Base-by-base conservation (phyloP, 2,329 filamentous ascomycete species). In the Juglanconis sp. region DNA sequence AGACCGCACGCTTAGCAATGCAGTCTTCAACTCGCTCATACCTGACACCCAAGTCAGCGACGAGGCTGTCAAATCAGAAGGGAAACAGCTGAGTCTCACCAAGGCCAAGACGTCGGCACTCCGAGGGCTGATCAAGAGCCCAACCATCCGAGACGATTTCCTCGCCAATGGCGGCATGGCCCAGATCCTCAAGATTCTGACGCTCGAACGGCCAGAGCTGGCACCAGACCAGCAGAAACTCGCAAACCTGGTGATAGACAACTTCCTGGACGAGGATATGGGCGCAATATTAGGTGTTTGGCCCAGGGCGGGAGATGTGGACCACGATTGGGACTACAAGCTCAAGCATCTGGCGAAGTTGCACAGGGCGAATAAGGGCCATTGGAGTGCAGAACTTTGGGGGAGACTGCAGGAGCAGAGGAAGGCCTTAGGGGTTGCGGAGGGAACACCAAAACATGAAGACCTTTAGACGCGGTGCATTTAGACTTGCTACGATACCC, bases 181-280 rank as follows among this genome's bases (percentile, higher is more conserved):
- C 32, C 75, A 78, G 36, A 73, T 87, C 6, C 75, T 87, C 13
- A 76, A 79, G 48, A 77, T 86, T 6, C 77, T 88, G 40, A 67
- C 77, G 3, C 76, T 74, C 8, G 72, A 78, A 31, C 77, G 74
- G n/a, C 71, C 74, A 4, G 75, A 77, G 32, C 84, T 85, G 76
- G 78, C 78, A 13, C 68, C 73, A 1, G 79, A 82, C 5, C 78
- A 82, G 68, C 78, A 77, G 60, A 84, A 81, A 67, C 80, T 82
- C 31, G 84, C 81, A 1, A 77, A 85, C 62, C 76, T 89, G 59
- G 78, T 88, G 34, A 77, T 83, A 38, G 87, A 90, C 68, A 86
- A 80, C 62, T 90, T 89, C 68, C 74, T 90, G n/a, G 87, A 90
- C 67, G 79, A 81, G 63, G 79, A 82, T 59, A 86, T 87, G 79